phyloP scores from a whole-genome alignment of 257 asterid genomes.

The Solanum chiquidenum region DNA sequence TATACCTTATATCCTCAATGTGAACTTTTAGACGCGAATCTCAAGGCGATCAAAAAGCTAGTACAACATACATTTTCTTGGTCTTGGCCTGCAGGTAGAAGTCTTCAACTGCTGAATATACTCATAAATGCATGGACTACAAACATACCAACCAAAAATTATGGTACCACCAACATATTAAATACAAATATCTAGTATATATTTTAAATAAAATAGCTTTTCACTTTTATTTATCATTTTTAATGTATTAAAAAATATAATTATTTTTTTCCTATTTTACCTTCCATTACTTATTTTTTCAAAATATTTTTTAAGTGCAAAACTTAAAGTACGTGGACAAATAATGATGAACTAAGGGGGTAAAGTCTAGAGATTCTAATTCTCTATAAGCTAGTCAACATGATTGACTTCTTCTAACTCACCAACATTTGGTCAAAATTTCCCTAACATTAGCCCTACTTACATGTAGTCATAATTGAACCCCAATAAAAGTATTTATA shows the following conservation, averaged over 20 bases:
- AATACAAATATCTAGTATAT: too few relatives aligned
- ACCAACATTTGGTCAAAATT: background rate
- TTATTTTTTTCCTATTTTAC: too few relatives aligned
- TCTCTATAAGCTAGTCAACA: background rate
- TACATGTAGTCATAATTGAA: background rate
- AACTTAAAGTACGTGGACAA: too few relatives aligned
- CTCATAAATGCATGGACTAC: background rate
- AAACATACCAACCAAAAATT: background rate
- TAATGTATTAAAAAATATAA: too few relatives aligned
- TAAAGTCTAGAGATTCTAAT: background rate
- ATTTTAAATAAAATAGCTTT: too few relatives aligned
- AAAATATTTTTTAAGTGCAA: too few relatives aligned
- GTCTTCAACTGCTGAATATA: background rate
- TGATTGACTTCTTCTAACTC: background rate
- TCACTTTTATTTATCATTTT: too few relatives aligned
- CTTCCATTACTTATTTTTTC: too few relatives aligned
- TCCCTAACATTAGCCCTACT: background rate
- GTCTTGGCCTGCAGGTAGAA: background rate
- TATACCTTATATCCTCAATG: background rate
- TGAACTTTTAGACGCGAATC: background rate
- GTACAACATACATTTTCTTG: background rate
- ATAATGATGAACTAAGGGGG: accelerated
- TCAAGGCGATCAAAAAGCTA: background rate
- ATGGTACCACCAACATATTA: too few relatives aligned
- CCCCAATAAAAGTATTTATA: background rate